A percentile compares a stretch with the other conserved stretches of the same genome.
phyloP scores from a whole-genome alignment of 352 stramenopile species.

The Salisapilia sapeloensis region DNA sequence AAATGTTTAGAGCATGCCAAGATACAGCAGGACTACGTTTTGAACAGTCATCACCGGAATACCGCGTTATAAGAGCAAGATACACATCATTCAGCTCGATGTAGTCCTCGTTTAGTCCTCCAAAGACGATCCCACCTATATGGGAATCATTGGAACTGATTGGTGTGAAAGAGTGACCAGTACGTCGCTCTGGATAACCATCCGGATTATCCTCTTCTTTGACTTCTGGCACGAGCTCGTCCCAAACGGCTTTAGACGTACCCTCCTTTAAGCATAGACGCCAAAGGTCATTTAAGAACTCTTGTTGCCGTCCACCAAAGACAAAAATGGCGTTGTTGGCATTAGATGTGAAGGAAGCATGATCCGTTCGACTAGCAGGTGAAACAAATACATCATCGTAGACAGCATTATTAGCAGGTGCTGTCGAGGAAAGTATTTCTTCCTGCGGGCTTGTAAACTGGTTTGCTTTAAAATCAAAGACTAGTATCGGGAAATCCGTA shows the following conservation, averaged over 20 bases:
- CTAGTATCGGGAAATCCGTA: conserved; percentile 28
- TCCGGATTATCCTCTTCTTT: conserved; percentile 6
- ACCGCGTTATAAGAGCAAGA: conserved; percentile 22
- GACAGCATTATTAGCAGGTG: conserved; percentile 1
- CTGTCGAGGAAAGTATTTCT: conserved; percentile 22
- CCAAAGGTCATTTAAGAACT: conserved; percentile 45
- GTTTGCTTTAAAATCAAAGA: conserved; percentile 24
- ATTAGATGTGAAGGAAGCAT: conserved; percentile 24
- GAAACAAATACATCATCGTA: conserved; percentile 37
- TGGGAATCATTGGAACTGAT: conserved; percentile 26
- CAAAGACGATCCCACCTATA: conserved; percentile 23
- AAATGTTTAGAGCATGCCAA: conserved; percentile 15
- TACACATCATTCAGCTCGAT: conserved; percentile 18
- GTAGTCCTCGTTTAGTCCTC: conserved; percentile 27
- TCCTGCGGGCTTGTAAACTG: conserved; percentile 21
- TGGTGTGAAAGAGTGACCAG: conserved; percentile 39
- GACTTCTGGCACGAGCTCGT: conserved; percentile 19
- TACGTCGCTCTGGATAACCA: conserved; percentile 13
- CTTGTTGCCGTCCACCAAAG: conserved; percentile 34
- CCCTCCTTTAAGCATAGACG: conserved; percentile 23
- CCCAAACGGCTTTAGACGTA: conserved; percentile 22
- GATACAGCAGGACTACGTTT: conserved; percentile 11
- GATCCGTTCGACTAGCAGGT: conserved; percentile 32
- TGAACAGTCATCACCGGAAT: conserved; percentile 6
- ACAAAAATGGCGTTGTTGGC: conserved; percentile 14